A percentile compares a stretch with the other conserved stretches of the same genome.
Conservation (phyloP, 2,329 filamentous ascomycete genomes). For the Colletotrichum trifolii region DNA sequence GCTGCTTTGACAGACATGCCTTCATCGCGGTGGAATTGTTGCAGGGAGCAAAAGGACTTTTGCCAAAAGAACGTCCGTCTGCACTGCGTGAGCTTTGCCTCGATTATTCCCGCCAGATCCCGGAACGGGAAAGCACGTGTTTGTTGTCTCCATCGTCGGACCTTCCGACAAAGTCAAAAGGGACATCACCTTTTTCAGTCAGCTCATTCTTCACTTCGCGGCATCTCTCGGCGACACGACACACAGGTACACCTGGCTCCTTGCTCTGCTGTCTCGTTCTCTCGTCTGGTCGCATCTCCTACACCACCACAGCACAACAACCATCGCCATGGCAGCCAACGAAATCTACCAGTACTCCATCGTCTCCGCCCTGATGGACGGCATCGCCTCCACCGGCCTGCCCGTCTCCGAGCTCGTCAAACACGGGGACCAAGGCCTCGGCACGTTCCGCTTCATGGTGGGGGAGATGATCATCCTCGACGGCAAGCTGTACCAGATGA, state of each 20-base stretch:
- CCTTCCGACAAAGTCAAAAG: background rate
- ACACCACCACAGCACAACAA: background rate
- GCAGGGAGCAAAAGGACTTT: too few species aligned
- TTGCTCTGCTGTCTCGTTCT: too few species aligned
- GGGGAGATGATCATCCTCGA: slow-evolving; percentile 51
- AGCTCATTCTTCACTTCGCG: background rate
- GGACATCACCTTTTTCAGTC: background rate
- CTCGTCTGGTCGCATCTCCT: background rate
- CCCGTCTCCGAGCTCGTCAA: slow-evolving; percentile 43
- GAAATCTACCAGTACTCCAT: slow-evolving; percentile 49
- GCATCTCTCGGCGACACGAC: background rate
- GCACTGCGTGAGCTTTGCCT: too few species aligned
- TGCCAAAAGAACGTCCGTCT: too few species aligned
- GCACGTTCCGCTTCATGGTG: slow-evolving; percentile 47
- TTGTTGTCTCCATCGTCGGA: too few species aligned
- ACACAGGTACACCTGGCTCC: too few species aligned
- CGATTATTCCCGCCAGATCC: too few species aligned
- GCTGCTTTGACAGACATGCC: too few species aligned
- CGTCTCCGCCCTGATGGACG: slow-evolving; percentile 49
- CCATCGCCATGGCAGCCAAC: slow-evolving; percentile 43
- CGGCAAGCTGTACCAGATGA: slow-evolving; percentile 48
- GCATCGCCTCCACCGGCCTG: slow-evolving; percentile 46
- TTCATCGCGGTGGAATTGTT: too few species aligned
- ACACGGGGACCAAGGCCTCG: slow-evolving; percentile 49
- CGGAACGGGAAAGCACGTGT: background rate